Base-by-base conservation (phyloP, 331 rosid species). In the Quercus tomentella region DNA sequence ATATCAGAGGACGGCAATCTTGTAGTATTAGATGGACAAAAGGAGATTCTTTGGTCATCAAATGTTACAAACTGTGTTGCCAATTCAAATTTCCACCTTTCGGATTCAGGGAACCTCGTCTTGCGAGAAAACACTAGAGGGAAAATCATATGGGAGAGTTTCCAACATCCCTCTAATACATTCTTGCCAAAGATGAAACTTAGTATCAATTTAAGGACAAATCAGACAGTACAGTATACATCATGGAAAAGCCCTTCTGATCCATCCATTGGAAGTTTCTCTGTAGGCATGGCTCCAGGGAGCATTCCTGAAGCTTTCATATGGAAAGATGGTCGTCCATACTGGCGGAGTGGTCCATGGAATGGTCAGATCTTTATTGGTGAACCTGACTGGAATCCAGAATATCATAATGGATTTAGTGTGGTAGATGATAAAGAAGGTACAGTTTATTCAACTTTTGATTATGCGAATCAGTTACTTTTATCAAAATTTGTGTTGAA, bases 141-240 rank as follows among this genome's bases (percentile, higher is more conserved):
- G 2, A 72, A 4, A 49, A 49, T 22, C 23, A 1, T 73, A 12
- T 88, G 91, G 91, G 84, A 85, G 73, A 85, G 89, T 77, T 88
- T 85, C 86, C 35, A 83, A 25, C 75, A 88, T 37, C 91, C 91
- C 37, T 51, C 66, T 37, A 83, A 85, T 78, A 60, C 81, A 20
- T 79, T 84, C 31, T 81, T 88, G 61, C 77, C 81, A 61, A 71
- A 21, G 0, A 83, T 88, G 87, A 83, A 75, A 70, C 12, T 83
- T 3, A 76, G 82, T 21, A 63, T 86, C 2, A 83, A 83, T 61
- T 7, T 58, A 57, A 70, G 2, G 60, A 74, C 78, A 3, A 76
- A 73, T 37, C 43, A 77, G 43, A 62, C 68, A 56, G 60, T 57
- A 7, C 1, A 6, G 14, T 1, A 67, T 0, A 45, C 77, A 58